A percentile compares a stretch with the other conserved stretches of the same genome.
These are phyloP conservation scores for Medicago ruthenica DNA, from an alignment of 306 rosid genomes.

Conservation along the genomic window DNA sequence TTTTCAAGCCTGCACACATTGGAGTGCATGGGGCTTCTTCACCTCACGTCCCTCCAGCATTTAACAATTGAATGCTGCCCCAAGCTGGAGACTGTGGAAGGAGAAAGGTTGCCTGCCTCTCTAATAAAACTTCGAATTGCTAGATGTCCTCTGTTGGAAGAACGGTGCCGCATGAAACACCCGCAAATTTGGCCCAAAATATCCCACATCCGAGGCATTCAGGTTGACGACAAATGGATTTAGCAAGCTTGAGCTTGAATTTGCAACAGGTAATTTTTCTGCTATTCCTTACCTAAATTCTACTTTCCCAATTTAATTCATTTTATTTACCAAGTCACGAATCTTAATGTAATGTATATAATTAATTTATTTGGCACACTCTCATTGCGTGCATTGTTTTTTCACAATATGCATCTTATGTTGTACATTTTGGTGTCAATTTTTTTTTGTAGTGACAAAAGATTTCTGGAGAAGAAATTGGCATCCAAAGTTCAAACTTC, in stretches of 20 bases:
- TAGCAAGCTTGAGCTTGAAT: neutral
- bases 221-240: neutral
- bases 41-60: slow-evolving; percentile 8
- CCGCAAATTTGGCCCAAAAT: slow-evolving; percentile 13
- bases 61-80: neutral
- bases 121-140: neutral
- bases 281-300: neutral
- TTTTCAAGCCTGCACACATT: neutral
- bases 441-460: no score
- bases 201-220: neutral
- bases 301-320: neutral
- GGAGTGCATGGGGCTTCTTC: slow-evolving; percentile 10
- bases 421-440: no score
- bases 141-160: neutral
- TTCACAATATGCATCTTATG: no score
- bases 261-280: neutral
- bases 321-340: no score
- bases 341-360: no score
- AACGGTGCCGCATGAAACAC: neutral
- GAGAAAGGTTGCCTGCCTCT: slow-evolving; percentile 34
- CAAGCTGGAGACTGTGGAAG: slow-evolving; percentile 12
- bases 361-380: no score
- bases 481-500: no score
- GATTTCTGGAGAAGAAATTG: no score
- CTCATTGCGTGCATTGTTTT: no score